Evolutionary conservation across 2,329 filamentous ascomycete species (phyloP), one percentile per base, ranked within the genome.

Genomic region (Colletotrichum higginsianum): DNA sequence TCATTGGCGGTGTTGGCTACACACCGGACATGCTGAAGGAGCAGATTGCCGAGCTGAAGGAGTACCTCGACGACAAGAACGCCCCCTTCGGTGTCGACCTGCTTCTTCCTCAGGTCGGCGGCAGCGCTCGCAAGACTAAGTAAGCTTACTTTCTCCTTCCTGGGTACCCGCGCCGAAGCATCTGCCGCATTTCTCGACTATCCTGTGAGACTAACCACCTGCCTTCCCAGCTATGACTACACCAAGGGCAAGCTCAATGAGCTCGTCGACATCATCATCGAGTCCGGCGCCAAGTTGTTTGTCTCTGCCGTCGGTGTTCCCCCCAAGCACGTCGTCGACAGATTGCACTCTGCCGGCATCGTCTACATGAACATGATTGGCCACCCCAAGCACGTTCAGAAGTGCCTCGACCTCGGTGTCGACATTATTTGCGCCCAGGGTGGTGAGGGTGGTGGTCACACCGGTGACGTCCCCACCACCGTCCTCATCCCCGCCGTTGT

Each of bases 331-430:
- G 92, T 98, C 71, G 95, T 99, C 79, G 95, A 98, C 76, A 93
- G 90, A 81, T 91, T 99, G 57, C 96, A 99, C 89, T 89, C 91
- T 80, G 86, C 91, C 79, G 95, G 95, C 76, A 90, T 99, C 77
- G 89, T 97, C 76, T 98, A 97, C 89, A 98, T 98, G 96, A 99
- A 99, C 92, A 99, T 99, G 96, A 95, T 99, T 82, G 96, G 96
- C 76, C 96, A 99, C 89, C 96, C 96, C 80, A 99, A 99, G 91
- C 96, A 99, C 86, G 96, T 98, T 75, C 90, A 94, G 85, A 99
- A 98, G 89, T 97, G 94, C 84, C 89, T 99, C 74, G 94, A 96
- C 61, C 89, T 95, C 71, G 96, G 95, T 75, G 94, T 92, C 77
- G 96, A 99, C 84, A 93, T 99, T 79, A 98, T 99, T 86, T 98